Conservation (phyloP, 495 filamentous ascomycete genomes). For the Letharia columbiana region DNA sequence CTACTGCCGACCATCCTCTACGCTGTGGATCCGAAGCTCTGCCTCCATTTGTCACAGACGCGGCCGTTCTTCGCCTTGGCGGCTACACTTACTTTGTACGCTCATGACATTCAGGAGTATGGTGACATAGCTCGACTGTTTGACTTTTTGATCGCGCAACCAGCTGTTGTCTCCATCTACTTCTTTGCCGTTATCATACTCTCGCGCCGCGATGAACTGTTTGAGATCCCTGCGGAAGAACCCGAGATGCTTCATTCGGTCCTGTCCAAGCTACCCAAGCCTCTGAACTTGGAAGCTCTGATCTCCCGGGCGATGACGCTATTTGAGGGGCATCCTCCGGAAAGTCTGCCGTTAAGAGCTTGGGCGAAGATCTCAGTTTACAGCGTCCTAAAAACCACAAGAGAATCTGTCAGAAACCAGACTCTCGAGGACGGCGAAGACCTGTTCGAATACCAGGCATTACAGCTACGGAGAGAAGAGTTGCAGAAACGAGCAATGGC, state of each 20-base stretch:
- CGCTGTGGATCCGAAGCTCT: conserved; percentile 56
- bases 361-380: conserved; percentile 64
- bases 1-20: conserved; percentile 75
- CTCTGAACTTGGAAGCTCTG: conserved; percentile 73
- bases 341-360: conserved; percentile 48
- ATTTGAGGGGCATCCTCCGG: conserved; percentile 61
- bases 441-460: conserved; percentile 60
- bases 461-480: conserved; percentile 57
- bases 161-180: conserved; percentile 80
- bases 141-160: conserved; percentile 77
- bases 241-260: conserved; percentile 89
- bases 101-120: conserved; percentile 88
- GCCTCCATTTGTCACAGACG: conserved; percentile 61
- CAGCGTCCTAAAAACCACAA: conserved; percentile 80
- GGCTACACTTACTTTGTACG: conserved; percentile 87
- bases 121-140: conserved; percentile 80
- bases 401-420: conserved; percentile 39
- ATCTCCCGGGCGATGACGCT: conserved; percentile 56
- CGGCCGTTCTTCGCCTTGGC: conserved; percentile 88
- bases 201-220: conserved; percentile 66
- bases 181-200: conserved; percentile 85
- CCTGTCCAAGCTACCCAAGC: conserved; percentile 76
- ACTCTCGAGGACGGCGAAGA: conserved; percentile 50
- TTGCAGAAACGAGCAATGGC: conserved; percentile 43
- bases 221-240: conserved; percentile 74